These are phyloP conservation scores for Pseudomonodictys pantanalensis DNA, from an alignment of 495 filamentous ascomycete genomes.

Conservation along the genomic window DNA sequence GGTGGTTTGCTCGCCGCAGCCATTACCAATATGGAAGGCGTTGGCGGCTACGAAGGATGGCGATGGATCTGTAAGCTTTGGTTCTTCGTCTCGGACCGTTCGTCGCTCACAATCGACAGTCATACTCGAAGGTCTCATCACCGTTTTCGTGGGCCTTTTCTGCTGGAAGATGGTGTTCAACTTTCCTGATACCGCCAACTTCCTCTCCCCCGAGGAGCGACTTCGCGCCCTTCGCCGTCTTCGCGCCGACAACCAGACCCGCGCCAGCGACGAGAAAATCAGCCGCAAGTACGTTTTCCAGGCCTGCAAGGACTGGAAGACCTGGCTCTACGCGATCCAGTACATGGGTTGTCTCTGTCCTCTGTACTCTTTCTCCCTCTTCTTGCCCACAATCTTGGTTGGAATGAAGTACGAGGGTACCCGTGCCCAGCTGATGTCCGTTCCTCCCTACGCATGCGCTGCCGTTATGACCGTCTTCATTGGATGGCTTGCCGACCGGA, in stretches of 20 bases:
- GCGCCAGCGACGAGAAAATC: constrained; percentile 76
- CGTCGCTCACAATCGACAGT: constrained; percentile 39
- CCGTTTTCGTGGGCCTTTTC: constrained; percentile 66
- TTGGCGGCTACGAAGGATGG: constrained; percentile 69
- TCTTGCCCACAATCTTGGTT: constrained; percentile 79
- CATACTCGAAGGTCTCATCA: constrained; percentile 70
- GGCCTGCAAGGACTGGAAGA: constrained; percentile 82
- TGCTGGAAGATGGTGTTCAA: constrained; percentile 90
- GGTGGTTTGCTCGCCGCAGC: constrained; percentile 79
- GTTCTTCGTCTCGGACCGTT: not conserved
- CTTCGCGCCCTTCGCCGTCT: constrained; percentile 70
- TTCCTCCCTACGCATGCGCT: constrained; percentile 83
- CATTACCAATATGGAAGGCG: constrained; percentile 69
- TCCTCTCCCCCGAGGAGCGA: constrained; percentile 70
- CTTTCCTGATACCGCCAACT: constrained; percentile 79
- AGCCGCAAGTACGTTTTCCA: constrained; percentile 71
- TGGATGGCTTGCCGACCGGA: constrained; percentile 78
- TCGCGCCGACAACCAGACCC: constrained; percentile 70
- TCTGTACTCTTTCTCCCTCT: constrained; percentile 74
- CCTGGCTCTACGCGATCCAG: constrained; percentile 55
- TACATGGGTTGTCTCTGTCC: constrained; percentile 51
- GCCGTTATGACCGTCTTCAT: constrained; percentile 71
- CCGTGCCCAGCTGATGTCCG: constrained; percentile 73
- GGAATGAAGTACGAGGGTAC: constrained; percentile 69
- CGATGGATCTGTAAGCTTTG: constrained; percentile 64